A percentile compares a stretch with the other conserved stretches of the same genome.
These are phyloP conservation scores for Coniella lustricola DNA, from an alignment of 2,329 filamentous ascomycete genomes.

Conservation along the genomic window DNA sequence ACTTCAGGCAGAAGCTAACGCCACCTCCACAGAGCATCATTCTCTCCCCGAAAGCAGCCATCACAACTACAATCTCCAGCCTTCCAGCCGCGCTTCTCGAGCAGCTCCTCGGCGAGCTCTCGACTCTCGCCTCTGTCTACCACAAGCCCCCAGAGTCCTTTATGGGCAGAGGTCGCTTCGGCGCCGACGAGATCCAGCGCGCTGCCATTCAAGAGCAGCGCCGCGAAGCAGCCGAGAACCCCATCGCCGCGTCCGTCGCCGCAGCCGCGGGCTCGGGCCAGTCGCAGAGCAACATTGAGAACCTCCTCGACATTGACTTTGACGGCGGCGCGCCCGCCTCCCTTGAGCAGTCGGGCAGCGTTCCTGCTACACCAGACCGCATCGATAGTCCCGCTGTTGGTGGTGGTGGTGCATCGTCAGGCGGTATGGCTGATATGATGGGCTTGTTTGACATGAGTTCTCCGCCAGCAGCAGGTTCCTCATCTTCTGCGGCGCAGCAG, in stretches of 20 bases:
- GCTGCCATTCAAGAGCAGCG: constrained; percentile 95
- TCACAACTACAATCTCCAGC: constrained; percentile 87
- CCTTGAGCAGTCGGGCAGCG: constrained; percentile 47
- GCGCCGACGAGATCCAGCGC: constrained; percentile 87
- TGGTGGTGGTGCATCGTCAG: constrained; percentile 29
- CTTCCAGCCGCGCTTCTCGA: constrained; percentile 79
- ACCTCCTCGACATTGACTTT: constrained; percentile 65
- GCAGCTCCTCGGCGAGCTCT: constrained; percentile 83
- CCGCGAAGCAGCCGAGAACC: constrained; percentile 87
- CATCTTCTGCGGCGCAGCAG: constrained; percentile 31
- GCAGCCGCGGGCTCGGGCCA: constrained; percentile 50
- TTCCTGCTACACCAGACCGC: constrained; percentile 59
- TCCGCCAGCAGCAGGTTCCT: too few species aligned
- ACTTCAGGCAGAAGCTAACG: neutral
- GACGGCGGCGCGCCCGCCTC: constrained; percentile 86
- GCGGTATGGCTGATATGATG: constrained; percentile 57
- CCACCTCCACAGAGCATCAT: constrained; percentile 61
- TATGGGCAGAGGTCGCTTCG: constrained; percentile 88
- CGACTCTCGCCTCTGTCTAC: constrained; percentile 92
- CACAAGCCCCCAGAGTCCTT: constrained; percentile 99
- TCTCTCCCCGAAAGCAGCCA: constrained; percentile 88
- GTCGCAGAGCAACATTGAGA: constrained; percentile 77
- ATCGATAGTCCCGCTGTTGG: constrained; percentile 52
- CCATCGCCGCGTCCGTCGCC: constrained; percentile 77
- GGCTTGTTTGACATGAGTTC: constrained; percentile 59